Evolutionary conservation across 768 basidiomycete species (phyloP).

Genomic region (Hypholoma fasciculare): DNA sequence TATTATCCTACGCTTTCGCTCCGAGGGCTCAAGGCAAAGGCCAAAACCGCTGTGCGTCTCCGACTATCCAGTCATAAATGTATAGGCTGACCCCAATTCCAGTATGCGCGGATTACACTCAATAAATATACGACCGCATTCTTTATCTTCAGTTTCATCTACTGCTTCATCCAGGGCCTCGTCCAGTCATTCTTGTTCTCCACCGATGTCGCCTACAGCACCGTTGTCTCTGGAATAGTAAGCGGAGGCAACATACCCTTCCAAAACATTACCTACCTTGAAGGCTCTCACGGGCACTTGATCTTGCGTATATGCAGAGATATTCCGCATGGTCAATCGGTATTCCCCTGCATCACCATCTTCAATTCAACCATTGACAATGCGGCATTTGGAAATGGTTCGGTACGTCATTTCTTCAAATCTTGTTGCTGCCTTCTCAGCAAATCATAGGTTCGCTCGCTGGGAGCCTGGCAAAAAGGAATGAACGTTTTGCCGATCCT

Average conservation of each 20-base stretch:
- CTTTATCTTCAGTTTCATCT: slow-evolving; percentile 49
- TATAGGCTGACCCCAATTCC: background rate
- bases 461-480: slow-evolving; percentile 16
- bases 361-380: slow-evolving; percentile 26
- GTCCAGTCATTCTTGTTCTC: slow-evolving; percentile 49
- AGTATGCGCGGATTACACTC: slow-evolving; percentile 40
- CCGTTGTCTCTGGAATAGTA: slow-evolving; percentile 38
- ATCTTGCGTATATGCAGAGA: slow-evolving; percentile 44
- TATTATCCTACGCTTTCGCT: slow-evolving; percentile 7
- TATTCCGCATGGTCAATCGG: slow-evolving; percentile 36
- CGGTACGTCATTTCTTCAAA: background rate
- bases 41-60: slow-evolving; percentile 14
- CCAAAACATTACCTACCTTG: slow-evolving; percentile 35
- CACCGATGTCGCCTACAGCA: slow-evolving; percentile 40
- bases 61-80: background rate
- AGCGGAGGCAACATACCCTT: slow-evolving; percentile 32
- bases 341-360: slow-evolving; percentile 32
- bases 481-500: slow-evolving; percentile 9
- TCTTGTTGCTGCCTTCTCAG: background rate
- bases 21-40: slow-evolving; percentile 17
- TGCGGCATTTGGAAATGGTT: background rate
- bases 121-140: slow-evolving; percentile 44
- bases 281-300: slow-evolving; percentile 26
- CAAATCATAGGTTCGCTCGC: background rate
- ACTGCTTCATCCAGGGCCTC: slow-evolving; percentile 53